A percentile compares a stretch with the other conserved stretches of the same genome.
These are phyloP conservation scores for Alternaria novae-zelandiae DNA, from an alignment of 2,329 filamentous ascomycete species.

Conservation along the genomic window DNA sequence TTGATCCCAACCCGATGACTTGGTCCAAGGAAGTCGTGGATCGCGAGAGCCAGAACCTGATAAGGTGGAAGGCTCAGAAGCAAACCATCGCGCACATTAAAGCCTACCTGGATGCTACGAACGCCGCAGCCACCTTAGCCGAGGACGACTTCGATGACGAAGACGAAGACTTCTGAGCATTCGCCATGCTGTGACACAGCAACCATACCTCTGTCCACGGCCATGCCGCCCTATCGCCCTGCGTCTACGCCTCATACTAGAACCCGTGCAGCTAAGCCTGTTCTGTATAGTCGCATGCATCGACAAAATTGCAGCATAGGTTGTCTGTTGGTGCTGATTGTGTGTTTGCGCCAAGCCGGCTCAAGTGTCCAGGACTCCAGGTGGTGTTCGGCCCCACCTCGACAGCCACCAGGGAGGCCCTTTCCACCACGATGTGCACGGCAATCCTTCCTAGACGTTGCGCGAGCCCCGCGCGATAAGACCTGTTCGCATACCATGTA, in stretches of 20 bases:
- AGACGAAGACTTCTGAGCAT: background rate
- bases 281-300: background rate
- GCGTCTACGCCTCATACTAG: background rate
- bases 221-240: background rate
- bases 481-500: background rate
- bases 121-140: background rate
- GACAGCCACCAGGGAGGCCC: background rate
- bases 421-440: background rate
- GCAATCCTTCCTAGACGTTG: background rate
- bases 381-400: background rate
- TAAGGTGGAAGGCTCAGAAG: background rate
- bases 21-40: background rate
- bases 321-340: background rate
- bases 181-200: background rate
- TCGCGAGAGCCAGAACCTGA: background rate
- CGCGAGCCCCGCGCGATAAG: background rate
- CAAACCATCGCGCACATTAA: background rate
- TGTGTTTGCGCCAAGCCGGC: background rate
- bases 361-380: background rate
- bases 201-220: background rate
- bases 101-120: background rate
- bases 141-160: background rate
- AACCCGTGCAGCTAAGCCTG: background rate
- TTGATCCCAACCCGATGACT: background rate
- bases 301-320: background rate